phyloP scores from a whole-genome alignment of 805 yeast genomes.

The Phaffomyces antillensis region DNA sequence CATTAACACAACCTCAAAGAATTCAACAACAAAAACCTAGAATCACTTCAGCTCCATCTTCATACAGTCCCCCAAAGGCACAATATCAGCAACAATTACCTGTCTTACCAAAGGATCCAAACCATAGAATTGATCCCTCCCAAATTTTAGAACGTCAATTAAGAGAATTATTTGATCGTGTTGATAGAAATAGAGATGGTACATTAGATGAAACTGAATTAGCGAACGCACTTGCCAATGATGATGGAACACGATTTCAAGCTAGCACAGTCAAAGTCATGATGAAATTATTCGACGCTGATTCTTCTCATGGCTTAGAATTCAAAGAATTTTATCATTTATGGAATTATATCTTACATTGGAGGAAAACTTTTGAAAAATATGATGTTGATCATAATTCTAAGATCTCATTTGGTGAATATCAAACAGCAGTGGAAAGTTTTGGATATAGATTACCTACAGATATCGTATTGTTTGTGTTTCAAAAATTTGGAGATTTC shows the following conservation, averaged over 20 bases:
- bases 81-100: not conserved
- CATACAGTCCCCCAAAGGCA: constrained; percentile 3
- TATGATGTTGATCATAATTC: constrained; percentile 56
- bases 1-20: constrained; percentile 1
- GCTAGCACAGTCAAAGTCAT: constrained; percentile 53
- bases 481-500: constrained; percentile 44
- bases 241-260: constrained; percentile 57
- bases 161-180: constrained; percentile 44
- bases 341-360: constrained; percentile 62
- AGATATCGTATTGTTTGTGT: constrained; percentile 49
- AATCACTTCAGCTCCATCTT: not conserved
- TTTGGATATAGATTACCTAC: constrained; percentile 60
- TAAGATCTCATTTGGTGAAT: constrained; percentile 60
- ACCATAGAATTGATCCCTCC: constrained; percentile 9
- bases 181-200: constrained; percentile 49
- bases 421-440: constrained; percentile 50
- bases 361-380: constrained; percentile 55
- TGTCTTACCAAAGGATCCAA: constrained; percentile 4
- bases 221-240: constrained; percentile 50
- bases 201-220: constrained; percentile 50
- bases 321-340: constrained; percentile 60
- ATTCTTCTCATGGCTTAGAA: constrained; percentile 35
- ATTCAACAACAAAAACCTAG: constrained; percentile 6
- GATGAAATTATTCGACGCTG: constrained; percentile 56
- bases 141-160: constrained; percentile 36